Conservation (phyloP, 495 filamentous ascomycete species). For the Parathielavia appendiculata region DNA sequence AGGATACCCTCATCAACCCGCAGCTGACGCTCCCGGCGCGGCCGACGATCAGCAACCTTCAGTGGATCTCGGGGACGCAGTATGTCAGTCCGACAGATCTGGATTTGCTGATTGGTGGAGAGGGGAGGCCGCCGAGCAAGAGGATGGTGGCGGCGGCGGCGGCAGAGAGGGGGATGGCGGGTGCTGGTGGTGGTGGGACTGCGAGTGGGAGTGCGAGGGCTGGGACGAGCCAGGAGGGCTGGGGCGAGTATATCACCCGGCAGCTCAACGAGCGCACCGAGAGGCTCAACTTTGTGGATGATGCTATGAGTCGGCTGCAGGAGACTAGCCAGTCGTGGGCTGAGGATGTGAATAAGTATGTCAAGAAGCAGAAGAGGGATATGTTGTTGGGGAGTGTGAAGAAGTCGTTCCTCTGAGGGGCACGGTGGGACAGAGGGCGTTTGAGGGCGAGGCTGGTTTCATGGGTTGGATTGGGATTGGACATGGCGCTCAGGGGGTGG, state of each 20-base stretch:
- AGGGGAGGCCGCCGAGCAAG: conserved; percentile 76
- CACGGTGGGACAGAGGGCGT: neutral
- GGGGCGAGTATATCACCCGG: conserved; percentile 65
- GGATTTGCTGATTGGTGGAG: conserved; percentile 84
- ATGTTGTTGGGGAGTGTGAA: conserved; percentile 60
- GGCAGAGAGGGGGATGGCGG: conserved; percentile 37
- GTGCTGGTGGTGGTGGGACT: conserved; percentile 49
- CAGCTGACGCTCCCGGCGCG: conserved; percentile 65
- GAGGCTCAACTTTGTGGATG: conserved; percentile 72
- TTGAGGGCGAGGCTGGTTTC: no score
- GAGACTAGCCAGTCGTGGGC: conserved; percentile 76
- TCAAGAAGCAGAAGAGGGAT: conserved; percentile 78
- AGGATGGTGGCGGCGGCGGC: conserved; percentile 55
- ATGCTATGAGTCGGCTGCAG: conserved; percentile 75
- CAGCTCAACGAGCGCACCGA: conserved; percentile 87
- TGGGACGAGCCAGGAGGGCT: conserved; percentile 43
- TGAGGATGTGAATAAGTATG: conserved; percentile 80
- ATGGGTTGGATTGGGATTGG: no score
- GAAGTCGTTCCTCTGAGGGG: conserved; percentile 38
- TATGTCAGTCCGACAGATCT: conserved; percentile 85
- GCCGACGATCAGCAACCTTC: conserved; percentile 91
- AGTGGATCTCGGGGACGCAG: conserved; percentile 95
- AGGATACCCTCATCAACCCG: conserved; percentile 74
- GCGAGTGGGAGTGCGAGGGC: conserved; percentile 48
- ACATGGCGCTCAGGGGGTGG: no score